A percentile compares a stretch with the other conserved stretches of the same genome.
Conservation (phyloP, 495 filamentous ascomycete species). For the Annulohypoxylon bovei region DNA sequence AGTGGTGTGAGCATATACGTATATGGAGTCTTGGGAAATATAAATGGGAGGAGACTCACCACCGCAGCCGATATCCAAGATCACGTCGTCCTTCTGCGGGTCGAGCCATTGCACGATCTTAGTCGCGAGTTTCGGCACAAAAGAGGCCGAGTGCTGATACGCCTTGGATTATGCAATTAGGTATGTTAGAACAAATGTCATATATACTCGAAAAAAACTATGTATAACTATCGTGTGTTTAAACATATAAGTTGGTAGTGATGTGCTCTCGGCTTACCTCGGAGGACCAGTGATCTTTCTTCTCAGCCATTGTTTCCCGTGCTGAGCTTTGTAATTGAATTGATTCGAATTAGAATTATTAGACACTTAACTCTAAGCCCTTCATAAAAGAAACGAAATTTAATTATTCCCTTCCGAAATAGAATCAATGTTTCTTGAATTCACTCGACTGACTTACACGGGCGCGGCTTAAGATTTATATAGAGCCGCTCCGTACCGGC, state of each 20-base stretch:
- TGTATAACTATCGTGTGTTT: background rate
- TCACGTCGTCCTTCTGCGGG: constrained; percentile 65
- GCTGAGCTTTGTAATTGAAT: background rate
- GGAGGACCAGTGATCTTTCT: constrained; percentile 68
- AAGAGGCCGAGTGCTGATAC: constrained; percentile 73
- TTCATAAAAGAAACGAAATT: background rate
- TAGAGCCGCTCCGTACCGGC: background rate
- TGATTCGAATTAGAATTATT: background rate
- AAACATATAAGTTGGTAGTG: background rate
- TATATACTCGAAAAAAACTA: background rate
- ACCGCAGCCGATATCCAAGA: constrained; percentile 81
- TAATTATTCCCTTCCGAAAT: background rate
- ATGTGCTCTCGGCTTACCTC: constrained; percentile 51
- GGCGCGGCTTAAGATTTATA: constrained; percentile 7
- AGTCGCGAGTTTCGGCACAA: constrained; percentile 74
- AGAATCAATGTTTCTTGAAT: background rate
- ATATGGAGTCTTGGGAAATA: background rate
- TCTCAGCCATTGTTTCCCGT: constrained; percentile 40
- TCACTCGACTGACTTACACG: background rate
- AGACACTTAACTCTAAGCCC: background rate
- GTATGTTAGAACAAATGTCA: background rate
- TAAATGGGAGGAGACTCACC: constrained; percentile 47
- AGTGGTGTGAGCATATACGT: background rate
- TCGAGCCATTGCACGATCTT: constrained; percentile 73
- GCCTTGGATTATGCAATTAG: constrained; percentile 50